Conservation (phyloP, 495 filamentous ascomycete genomes). For the Tetracladium marchalianum region DNA sequence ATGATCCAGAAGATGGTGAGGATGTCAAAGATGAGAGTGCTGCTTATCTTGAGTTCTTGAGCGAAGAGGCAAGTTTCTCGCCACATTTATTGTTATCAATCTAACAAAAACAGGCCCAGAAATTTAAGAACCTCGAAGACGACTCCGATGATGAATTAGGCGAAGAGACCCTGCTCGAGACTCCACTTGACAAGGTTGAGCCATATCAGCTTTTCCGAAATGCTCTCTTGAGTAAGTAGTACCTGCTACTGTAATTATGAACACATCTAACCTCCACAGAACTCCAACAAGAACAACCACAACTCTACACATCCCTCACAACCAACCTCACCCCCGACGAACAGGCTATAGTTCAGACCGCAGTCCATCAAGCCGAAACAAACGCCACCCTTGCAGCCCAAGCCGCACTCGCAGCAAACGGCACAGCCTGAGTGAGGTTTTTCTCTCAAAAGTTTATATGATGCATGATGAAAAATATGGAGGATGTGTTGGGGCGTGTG, state of each 20-base stretch:
- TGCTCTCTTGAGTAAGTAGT: constrained; percentile 66
- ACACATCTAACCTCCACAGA: constrained; percentile 33
- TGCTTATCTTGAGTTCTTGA: constrained; percentile 92
- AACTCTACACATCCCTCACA: constrained; percentile 74
- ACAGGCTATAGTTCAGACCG: constrained; percentile 67
- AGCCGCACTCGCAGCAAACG: constrained; percentile 10
- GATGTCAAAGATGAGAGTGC: constrained; percentile 83
- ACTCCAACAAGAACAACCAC: constrained; percentile 82
- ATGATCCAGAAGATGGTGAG: constrained; percentile 38
- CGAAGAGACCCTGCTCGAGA: constrained; percentile 89
- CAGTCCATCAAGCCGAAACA: constrained; percentile 68
- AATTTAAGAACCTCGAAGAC: constrained; percentile 57
- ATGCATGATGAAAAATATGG: background rate
- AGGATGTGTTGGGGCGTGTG: background rate
- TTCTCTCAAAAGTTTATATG: background rate
- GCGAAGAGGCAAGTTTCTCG: constrained; percentile 58
- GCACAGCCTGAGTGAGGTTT: constrained; percentile 5
- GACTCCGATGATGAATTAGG: constrained; percentile 81
- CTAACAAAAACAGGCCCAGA: constrained; percentile 50
- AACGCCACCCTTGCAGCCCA: constrained; percentile 9
- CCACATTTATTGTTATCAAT: constrained; percentile 22
- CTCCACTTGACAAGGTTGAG: constrained; percentile 88
- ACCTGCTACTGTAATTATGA: background rate
- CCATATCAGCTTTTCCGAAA: constrained; percentile 81
- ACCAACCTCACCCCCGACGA: constrained; percentile 72